Percentiles rank a stretch among this genome's conserved stretches.
phyloP scores from a whole-genome alignment of 768 basidiomycete species.

The Scleroderma bovista region DNA sequence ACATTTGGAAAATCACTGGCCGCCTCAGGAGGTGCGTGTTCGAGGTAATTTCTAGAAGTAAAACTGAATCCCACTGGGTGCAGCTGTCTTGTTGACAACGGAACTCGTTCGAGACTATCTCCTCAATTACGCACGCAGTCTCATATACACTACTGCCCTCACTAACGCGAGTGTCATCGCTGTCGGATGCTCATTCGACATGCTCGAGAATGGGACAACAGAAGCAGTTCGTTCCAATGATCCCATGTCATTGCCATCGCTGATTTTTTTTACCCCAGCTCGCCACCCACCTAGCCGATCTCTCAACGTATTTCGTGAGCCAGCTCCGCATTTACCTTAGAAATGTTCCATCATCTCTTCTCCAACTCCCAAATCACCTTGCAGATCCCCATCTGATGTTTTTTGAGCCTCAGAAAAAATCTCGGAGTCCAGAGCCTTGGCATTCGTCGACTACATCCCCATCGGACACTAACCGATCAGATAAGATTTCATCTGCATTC shows the following conservation, averaged over 20 bases:
- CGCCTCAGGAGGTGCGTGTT: conserved; percentile 70
- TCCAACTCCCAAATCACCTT: conserved; percentile 23
- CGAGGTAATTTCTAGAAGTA: background rate
- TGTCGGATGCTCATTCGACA: conserved; percentile 71
- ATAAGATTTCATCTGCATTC: background rate
- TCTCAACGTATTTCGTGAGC: conserved; percentile 28
- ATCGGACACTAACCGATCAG: conserved; percentile 4
- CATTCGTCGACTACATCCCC: background rate
- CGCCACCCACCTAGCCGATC: conserved; percentile 16
- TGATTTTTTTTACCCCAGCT: conserved; percentile 24
- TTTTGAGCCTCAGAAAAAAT: background rate
- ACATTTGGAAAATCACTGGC: conserved; percentile 94
- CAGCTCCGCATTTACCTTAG: conserved; percentile 27
- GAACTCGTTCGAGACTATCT: conserved; percentile 75
- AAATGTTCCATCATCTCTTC: conserved; percentile 20
- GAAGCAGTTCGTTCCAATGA: conserved; percentile 34
- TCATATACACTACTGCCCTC: conserved; percentile 89
- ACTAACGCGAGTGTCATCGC: conserved; percentile 73
- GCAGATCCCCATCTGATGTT: background rate
- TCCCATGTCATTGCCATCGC: conserved; percentile 2
- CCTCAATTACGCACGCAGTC: conserved; percentile 84
- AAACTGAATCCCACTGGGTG: background rate
- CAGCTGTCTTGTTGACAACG: conserved; percentile 74
- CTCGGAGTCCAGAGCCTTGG: background rate
- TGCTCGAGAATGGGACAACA: conserved; percentile 65